Evolutionary conservation across 257 asterid species (phyloP).

Genomic region (Ligustrum vulgare): DNA sequence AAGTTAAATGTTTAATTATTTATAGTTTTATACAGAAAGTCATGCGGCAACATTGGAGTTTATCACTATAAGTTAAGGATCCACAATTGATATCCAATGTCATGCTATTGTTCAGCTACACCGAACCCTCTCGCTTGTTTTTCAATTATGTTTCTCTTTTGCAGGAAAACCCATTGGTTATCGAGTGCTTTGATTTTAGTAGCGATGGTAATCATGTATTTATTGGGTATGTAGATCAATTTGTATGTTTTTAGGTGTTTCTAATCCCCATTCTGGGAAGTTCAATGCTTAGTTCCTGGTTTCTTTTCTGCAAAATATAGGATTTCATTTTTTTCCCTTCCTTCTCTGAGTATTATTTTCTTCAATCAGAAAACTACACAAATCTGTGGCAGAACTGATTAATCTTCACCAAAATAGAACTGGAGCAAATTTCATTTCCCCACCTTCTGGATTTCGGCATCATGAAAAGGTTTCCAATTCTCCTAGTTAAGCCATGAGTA

Average conservation of each 20-base stretch:
- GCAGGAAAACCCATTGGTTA: conserved; percentile 76
- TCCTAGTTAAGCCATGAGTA: conserved; percentile 3
- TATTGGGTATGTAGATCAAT: conserved; percentile 52
- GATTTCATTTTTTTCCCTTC: background rate
- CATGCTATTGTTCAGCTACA: background rate
- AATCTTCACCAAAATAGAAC: conserved; percentile 43
- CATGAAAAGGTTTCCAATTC: conserved; percentile 57
- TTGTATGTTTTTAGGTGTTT: background rate
- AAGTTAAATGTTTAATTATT: background rate
- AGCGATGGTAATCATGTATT: conserved; percentile 62
- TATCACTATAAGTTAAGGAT: background rate
- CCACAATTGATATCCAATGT: background rate
- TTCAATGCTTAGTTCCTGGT: background rate
- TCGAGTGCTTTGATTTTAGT: conserved; percentile 86
- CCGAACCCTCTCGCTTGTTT: background rate
- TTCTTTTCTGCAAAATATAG: background rate
- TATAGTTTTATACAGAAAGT: background rate
- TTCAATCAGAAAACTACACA: conserved; percentile 58
- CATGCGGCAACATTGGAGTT: background rate
- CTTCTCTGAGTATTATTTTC: background rate
- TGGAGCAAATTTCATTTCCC: conserved; percentile 58
- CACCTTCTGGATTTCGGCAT: conserved; percentile 45
- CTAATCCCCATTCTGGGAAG: background rate
- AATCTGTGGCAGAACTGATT: conserved; percentile 65
- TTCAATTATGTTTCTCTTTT: conserved; percentile 12